Conservation (phyloP, 345 rosid genomes). For the Populus simonii region DNA sequence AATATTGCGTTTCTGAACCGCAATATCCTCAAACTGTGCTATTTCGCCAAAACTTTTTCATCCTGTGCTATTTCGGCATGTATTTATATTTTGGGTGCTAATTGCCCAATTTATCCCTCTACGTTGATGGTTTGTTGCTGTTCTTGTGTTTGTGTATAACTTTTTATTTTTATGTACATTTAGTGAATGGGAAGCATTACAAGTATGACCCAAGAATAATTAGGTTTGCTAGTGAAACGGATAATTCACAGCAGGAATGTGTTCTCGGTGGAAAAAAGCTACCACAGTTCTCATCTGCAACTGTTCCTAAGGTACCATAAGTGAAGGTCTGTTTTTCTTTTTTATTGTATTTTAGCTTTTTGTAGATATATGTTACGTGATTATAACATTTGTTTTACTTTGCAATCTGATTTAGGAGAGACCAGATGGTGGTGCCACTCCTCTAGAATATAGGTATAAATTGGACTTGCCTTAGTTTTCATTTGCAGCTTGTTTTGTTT, state of each 20-base stretch:
- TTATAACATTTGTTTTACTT: neutral
- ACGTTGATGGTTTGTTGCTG: neutral
- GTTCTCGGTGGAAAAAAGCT: slow-evolving; percentile 32
- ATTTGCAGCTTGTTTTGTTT: neutral
- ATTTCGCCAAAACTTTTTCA: too few species aligned
- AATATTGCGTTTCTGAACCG: too few species aligned
- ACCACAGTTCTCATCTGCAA: slow-evolving; percentile 82
- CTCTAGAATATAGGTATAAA: slow-evolving; percentile 41
- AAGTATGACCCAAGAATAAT: slow-evolving; percentile 43
- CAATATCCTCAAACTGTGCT: too few species aligned
- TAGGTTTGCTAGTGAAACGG: slow-evolving; percentile 48
- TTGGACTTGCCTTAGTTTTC: neutral
- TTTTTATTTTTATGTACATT: neutral
- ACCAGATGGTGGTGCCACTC: slow-evolving; percentile 15
- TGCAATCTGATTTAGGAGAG: slow-evolving; percentile 28
- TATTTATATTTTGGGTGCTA: too few species aligned
- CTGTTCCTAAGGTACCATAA: slow-evolving; percentile 59
- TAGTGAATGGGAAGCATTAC: slow-evolving; percentile 73
- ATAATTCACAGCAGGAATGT: slow-evolving; percentile 14
- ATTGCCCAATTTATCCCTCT: too few species aligned
- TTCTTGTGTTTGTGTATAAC: neutral
- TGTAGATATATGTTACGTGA: neutral
- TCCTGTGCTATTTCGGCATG: too few species aligned
- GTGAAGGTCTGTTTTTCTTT: neutral
- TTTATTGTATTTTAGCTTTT: neutral